These are phyloP conservation scores for Cercospora berteroae DNA, from an alignment of 2,329 filamentous ascomycete species.

Conservation along the genomic window DNA sequence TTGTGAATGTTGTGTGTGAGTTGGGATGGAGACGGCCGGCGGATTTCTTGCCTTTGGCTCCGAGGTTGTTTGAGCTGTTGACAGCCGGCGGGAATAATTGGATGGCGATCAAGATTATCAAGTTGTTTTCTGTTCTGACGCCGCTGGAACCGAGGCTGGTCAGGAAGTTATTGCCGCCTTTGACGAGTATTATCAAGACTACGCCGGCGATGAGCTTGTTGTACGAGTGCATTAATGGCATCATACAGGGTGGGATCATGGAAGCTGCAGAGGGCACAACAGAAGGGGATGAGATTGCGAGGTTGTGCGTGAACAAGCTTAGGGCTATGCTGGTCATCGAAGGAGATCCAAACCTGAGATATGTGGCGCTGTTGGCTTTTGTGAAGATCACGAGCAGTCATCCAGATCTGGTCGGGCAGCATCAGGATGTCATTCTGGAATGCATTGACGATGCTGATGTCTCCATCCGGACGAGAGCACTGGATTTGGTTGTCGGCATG, in stretches of 20 bases:
- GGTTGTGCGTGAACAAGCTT: conserved; percentile 86
- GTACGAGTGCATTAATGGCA: conserved; percentile 97
- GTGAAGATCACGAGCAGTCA: conserved; percentile 91
- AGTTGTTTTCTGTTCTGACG: conserved; percentile 92
- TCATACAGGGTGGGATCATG: conserved; percentile 93
- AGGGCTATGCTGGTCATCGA: conserved; percentile 92
- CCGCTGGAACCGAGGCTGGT: conserved; percentile 88
- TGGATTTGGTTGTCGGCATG: conserved; percentile 92
- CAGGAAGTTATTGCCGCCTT: conserved; percentile 82
- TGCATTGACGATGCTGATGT: conserved; percentile 96
- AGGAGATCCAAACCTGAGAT: conserved; percentile 94
- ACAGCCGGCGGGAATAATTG: conserved; percentile 95
- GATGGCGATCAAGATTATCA: conserved; percentile 99
- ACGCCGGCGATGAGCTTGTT: conserved; percentile 97
- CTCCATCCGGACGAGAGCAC: conserved; percentile 86
- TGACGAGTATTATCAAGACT: conserved; percentile 89
- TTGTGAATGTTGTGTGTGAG: conserved; percentile 96
- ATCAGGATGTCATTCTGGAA: conserved; percentile 93
- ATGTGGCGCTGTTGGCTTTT: conserved; percentile 90
- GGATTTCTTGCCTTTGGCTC: conserved; percentile 89
- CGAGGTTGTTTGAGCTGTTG: conserved; percentile 84
- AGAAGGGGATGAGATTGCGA: conserved; percentile 87
- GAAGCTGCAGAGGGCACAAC: conserved; percentile 74
- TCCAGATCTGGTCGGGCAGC: conserved; percentile 80
- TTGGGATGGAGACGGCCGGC: conserved; percentile 89